These are phyloP conservation scores for Stenocarpella maydis DNA, from an alignment of 2,329 filamentous ascomycete species.

Conservation along the genomic window DNA sequence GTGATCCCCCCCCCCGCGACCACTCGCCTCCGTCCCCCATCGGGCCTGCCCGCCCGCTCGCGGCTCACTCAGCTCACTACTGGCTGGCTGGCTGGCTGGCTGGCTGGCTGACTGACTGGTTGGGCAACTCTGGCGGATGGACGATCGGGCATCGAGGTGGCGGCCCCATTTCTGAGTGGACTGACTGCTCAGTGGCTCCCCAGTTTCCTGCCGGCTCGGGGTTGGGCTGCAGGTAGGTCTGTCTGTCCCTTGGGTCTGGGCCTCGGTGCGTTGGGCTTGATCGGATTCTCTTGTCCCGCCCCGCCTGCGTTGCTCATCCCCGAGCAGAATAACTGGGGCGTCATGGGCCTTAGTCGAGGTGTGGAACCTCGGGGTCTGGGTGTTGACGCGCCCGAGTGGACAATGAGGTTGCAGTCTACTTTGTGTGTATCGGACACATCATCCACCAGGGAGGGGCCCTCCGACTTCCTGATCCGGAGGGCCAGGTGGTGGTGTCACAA, in stretches of 20 bases:
- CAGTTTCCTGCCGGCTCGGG: neutral
- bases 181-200: neutral
- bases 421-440: neutral
- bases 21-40: neutral
- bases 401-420: neutral
- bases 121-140: neutral
- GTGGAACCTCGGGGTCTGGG: neutral
- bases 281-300: neutral
- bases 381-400: neutral
- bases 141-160: slow-evolving; percentile 10
- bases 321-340: neutral
- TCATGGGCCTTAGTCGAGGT: neutral
- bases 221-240: neutral
- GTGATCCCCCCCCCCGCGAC: neutral
- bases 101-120: neutral
- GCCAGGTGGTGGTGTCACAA: neutral
- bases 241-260: neutral
- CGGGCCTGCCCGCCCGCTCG: slow-evolving; percentile 1
- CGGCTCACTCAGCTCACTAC: neutral
- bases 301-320: neutral
- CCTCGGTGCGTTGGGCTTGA: neutral
- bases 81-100: neutral
- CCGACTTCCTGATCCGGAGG: neutral
- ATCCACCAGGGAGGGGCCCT: neutral
- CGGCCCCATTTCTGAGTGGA: neutral